Percentiles rank a stretch among this genome's conserved stretches.
Evolutionary conservation across 2,329 filamentous ascomycete species (phyloP).

Genomic region (Emmonsiellopsis sp.): DNA sequence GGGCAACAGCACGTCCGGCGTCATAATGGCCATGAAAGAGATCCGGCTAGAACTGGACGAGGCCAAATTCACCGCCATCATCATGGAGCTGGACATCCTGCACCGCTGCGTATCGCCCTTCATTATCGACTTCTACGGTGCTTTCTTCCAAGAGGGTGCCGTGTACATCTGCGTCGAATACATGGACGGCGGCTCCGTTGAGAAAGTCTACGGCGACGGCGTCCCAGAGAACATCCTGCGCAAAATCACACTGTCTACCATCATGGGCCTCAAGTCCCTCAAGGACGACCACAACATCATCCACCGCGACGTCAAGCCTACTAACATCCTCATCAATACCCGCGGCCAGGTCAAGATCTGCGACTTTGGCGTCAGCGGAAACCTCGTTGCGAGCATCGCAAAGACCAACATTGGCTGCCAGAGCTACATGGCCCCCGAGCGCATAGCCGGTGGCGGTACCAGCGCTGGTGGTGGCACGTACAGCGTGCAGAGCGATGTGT

Average conservation of each 20-base stretch:
- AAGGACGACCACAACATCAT: slow-evolving; percentile 99
- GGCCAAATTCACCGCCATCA: slow-evolving; percentile 90
- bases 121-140: slow-evolving; percentile 98
- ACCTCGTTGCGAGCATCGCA: slow-evolving; percentile 92
- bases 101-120: slow-evolving; percentile 92
- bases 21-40: slow-evolving; percentile 99
- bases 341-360: slow-evolving; percentile 93
- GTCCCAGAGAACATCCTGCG: slow-evolving; percentile 80
- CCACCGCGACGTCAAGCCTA: slow-evolving; percentile 95
- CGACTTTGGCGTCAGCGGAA: slow-evolving; percentile 95
- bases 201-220: slow-evolving; percentile 86
- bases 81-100: slow-evolving; percentile 93
- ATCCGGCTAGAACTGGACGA: slow-evolving; percentile 93
- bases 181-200: slow-evolving; percentile 97
- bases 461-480: slow-evolving; percentile 74
- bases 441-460: slow-evolving; percentile 77
- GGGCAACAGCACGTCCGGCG: slow-evolving; percentile 41
- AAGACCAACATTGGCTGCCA: slow-evolving; percentile 99
- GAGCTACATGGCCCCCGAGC: slow-evolving; percentile 97
- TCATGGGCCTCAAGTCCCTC: slow-evolving; percentile 81
- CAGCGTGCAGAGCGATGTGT: slow-evolving; percentile 95
- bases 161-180: slow-evolving; percentile 99
- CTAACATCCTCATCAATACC: slow-evolving; percentile 92
- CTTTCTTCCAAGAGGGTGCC: slow-evolving; percentile 96
- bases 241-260: slow-evolving; percentile 83